Base-by-base conservation (phyloP, 1,284 basidiomycete species). In the Puccinia novopanici region DNA sequence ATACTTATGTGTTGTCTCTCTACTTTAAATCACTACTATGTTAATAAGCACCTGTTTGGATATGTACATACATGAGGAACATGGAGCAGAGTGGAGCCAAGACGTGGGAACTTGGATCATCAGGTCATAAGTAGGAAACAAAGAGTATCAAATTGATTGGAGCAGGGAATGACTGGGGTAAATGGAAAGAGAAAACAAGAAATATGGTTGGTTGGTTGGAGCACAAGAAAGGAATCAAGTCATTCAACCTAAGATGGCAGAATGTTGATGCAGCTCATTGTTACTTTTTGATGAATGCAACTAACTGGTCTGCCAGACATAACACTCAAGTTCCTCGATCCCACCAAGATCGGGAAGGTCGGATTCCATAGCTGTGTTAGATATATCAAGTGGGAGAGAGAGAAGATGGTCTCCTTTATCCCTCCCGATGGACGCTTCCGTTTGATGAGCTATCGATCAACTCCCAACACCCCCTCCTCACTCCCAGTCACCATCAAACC, bases 361-460 rank as follows among this genome's bases (percentile, higher is more conserved):
- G 90, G 92, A 0, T 96, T 97, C 85, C 95, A 98, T 85, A 91
- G 93, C 45, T 98, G 94, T 85, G 90, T 98, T 73, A 89, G 94
- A 50, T 88, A 94, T 73, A 90, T 90, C 83, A 90, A 91, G 75
- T 97, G 93, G 92, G 88, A 89, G 65, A 90, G 91, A 71, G 92
- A 93, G 84, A 91, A 90, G 82, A 87, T 89, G 0, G 88, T 98
- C 75, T 95, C 93, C 0, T 98, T 98, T 85, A 91, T 98, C 61
- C 95, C 95, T 3, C 95, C 95, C 1, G 95, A 98, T 84, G 95
- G 95, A 13, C 90, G 90, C 82, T 98, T 98, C 86, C 90, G 90
- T 55, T 88, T 98, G 40, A 90, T 92, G 85, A 92, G 94, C 84
- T 98, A 97, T 85, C 91, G 92, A 72, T 24, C 48, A 3, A 72